Evolutionary conservation across 805 yeast species (phyloP).

Genomic region (Cyberlindnera japonica): DNA sequence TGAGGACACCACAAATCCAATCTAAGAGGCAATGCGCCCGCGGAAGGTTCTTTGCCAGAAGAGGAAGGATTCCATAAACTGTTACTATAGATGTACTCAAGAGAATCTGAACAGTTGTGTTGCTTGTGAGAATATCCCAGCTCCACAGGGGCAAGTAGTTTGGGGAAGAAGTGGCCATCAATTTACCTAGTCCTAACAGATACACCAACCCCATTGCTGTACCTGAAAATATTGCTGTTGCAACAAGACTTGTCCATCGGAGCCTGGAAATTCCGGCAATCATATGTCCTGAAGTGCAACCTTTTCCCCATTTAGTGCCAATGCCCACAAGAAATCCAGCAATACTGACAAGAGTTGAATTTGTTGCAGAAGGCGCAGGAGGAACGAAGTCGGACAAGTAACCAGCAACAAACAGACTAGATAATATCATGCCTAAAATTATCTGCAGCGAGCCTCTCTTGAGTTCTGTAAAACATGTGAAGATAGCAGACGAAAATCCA

Average conservation of each 20-base stretch:
- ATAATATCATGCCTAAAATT: conserved; percentile 33
- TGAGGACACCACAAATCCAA: conserved; percentile 19
- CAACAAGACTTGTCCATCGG: conserved; percentile 41
- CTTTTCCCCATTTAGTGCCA: conserved; percentile 46
- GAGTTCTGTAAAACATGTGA: conserved; percentile 29
- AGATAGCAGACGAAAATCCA: conserved; percentile 45
- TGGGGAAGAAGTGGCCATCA: conserved; percentile 3
- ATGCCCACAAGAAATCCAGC: conserved; percentile 45
- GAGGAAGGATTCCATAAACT: conserved; percentile 31
- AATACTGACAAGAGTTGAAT: conserved; percentile 3
- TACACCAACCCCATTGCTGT: conserved; percentile 31
- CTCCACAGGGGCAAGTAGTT: conserved; percentile 10
- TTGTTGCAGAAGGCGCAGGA: conserved; percentile 7
- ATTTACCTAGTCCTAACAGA: conserved; percentile 3
- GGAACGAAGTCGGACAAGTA: conserved; percentile 32
- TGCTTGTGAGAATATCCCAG: background rate
- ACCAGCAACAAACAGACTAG: conserved; percentile 25
- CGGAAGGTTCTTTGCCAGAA: conserved; percentile 7
- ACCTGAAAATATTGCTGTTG: conserved; percentile 37
- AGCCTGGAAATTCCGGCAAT: conserved; percentile 45
- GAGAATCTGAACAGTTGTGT: conserved; percentile 5
- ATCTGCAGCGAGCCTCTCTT: conserved; percentile 30
- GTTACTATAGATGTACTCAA: conserved; percentile 3
- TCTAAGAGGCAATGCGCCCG: background rate
- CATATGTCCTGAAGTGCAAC: conserved; percentile 58